phyloP scores from a whole-genome alignment of 148 eudicot genomes.

The Chenopodium formosanum region DNA sequence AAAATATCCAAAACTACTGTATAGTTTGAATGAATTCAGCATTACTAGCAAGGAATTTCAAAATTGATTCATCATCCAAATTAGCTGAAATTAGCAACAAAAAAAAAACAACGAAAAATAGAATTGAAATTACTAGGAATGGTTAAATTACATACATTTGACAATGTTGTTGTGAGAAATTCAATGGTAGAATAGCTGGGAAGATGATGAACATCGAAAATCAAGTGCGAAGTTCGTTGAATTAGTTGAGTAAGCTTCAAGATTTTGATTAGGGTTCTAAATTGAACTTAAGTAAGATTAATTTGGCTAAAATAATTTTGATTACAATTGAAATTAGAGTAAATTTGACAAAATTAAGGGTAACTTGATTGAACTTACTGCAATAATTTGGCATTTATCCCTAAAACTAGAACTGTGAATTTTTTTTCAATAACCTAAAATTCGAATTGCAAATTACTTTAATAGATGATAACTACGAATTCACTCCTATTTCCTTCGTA shows the following conservation, averaged over 20 bases:
- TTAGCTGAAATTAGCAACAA: conserved; percentile 1
- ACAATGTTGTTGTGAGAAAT: background rate
- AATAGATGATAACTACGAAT: too few species aligned
- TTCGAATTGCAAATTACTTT: too few species aligned
- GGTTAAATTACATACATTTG: background rate
- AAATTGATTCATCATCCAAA: background rate
- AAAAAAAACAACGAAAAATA: background rate
- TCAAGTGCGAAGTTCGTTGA: background rate
- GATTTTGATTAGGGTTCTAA: background rate
- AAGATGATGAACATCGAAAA: background rate
- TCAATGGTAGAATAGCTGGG: background rate
- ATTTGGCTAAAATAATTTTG: too few species aligned
- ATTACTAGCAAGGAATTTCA: background rate
- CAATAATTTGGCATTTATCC: too few species aligned
- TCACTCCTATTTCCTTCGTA: too few species aligned
- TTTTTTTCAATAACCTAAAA: too few species aligned
- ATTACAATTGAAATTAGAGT: too few species aligned
- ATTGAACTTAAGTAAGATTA: too few species aligned
- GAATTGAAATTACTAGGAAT: background rate
- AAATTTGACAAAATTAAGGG: too few species aligned
- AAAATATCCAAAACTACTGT: background rate
- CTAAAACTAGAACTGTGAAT: too few species aligned
- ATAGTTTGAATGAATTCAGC: background rate
- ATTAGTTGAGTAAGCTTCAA: background rate
- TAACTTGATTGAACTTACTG: too few species aligned